Conservation (phyloP, 768 basidiomycete genomes). For the Agrocybe praecox region DNA sequence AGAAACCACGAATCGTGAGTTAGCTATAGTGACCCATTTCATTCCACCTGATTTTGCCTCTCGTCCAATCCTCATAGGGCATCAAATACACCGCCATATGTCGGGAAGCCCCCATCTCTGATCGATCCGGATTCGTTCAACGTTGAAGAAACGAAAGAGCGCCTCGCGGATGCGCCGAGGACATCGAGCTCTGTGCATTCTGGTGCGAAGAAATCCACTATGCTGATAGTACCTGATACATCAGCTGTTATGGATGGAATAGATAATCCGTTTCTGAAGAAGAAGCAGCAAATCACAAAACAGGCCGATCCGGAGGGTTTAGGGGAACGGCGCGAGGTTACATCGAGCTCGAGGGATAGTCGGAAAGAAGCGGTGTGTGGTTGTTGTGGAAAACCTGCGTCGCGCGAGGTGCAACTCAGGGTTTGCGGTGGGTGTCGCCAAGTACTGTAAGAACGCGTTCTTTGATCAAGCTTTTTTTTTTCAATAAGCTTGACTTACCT, state of each 20-base stretch:
- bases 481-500: background rate
- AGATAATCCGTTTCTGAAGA: constrained; percentile 13
- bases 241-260: no score
- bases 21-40: constrained; percentile 23
- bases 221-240: constrained; percentile 16
- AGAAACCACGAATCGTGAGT: constrained; percentile 27
- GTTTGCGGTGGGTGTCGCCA: constrained; percentile 27
- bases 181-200: constrained; percentile 25
- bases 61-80: no score
- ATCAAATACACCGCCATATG: no score
- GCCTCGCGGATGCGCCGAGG: constrained; percentile 23
- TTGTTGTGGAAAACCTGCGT: constrained; percentile 30
- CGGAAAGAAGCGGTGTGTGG: constrained; percentile 25
- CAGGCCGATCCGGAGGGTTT: constrained; percentile 6
- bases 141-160: constrained; percentile 18
- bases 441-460: constrained; percentile 16
- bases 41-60: no score
- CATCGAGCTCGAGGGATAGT: constrained; percentile 23
- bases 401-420: constrained; percentile 21
- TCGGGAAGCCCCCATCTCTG: no score
- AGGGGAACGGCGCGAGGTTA: constrained; percentile 28
- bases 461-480: background rate
- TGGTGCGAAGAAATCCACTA: constrained; percentile 26
- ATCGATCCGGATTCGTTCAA: constrained; percentile 27
- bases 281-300: no score